phyloP scores from a whole-genome alignment of 768 basidiomycete genomes.

The Suillus cothurnatus region DNA sequence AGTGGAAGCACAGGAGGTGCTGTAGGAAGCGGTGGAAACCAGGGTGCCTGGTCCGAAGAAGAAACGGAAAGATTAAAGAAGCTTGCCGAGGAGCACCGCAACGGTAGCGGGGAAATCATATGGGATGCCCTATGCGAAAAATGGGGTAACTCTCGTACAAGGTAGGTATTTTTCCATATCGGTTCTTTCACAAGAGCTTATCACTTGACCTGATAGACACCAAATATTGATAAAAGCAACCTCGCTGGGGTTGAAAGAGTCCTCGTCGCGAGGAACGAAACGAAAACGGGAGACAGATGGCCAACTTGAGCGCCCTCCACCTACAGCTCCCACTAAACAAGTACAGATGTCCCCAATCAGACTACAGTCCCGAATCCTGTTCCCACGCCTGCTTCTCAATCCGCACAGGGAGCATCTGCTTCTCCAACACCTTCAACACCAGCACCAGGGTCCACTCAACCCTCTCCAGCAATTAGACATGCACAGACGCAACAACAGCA shows the following conservation, averaged over 20 bases:
- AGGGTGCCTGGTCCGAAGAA: slow-evolving; percentile 79
- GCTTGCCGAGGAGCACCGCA: slow-evolving; percentile 68
- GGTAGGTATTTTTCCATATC: slow-evolving; percentile 42
- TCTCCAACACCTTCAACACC: slow-evolving; percentile 38
- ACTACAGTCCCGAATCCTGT: slow-evolving; percentile 36
- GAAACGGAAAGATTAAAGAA: slow-evolving; percentile 70
- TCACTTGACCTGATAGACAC: slow-evolving; percentile 47
- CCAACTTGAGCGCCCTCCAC: slow-evolving; percentile 28
- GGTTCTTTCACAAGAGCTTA: background rate
- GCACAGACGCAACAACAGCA: slow-evolving; percentile 27
- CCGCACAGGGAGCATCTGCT: slow-evolving; percentile 30
- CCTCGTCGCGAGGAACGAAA: slow-evolving; percentile 63
- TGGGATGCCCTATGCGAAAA: slow-evolving; percentile 80
- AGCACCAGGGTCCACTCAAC: slow-evolving; percentile 30
- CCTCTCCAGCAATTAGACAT: slow-evolving; percentile 37
- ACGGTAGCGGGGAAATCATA: slow-evolving; percentile 52
- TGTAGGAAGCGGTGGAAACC: slow-evolving; percentile 46
- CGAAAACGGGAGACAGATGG: slow-evolving; percentile 53
- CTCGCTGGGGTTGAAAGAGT: slow-evolving; percentile 75
- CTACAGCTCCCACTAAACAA: slow-evolving; percentile 23
- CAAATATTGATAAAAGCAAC: slow-evolving; percentile 86
- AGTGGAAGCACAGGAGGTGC: slow-evolving; percentile 20
- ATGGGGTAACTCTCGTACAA: slow-evolving; percentile 74
- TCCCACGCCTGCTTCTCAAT: slow-evolving; percentile 26
- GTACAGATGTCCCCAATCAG: slow-evolving; percentile 21